Conservation (phyloP, 192 early-diverging fungal species). For the Entomortierella lignicola region DNA sequence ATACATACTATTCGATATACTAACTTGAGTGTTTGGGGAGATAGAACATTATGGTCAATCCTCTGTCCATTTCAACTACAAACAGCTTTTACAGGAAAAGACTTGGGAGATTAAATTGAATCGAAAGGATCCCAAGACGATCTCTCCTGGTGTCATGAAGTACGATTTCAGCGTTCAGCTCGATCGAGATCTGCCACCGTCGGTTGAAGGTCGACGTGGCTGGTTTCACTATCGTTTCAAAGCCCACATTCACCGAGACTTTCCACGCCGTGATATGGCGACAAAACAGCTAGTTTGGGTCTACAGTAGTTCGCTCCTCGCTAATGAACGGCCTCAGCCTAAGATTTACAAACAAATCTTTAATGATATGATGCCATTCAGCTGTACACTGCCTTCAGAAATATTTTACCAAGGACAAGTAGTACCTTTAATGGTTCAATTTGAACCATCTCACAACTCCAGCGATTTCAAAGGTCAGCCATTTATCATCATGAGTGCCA, state of each 20-base stretch:
- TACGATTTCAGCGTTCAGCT: slow-evolving; percentile 35
- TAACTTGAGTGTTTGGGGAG: too few species aligned
- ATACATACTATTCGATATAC: too few species aligned
- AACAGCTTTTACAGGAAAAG: slow-evolving; percentile 23
- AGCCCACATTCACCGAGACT: slow-evolving; percentile 28
- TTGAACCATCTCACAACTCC: slow-evolving; percentile 21
- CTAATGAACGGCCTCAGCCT: slow-evolving; percentile 9
- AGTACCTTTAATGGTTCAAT: slow-evolving; percentile 24
- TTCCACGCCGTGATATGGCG: slow-evolving; percentile 45
- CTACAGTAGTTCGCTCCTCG: slow-evolving; percentile 18
- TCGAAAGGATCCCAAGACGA: slow-evolving; percentile 25
- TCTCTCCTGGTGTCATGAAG: slow-evolving; percentile 37
- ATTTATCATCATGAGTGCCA: slow-evolving; percentile 21
- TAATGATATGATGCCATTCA: slow-evolving; percentile 28
- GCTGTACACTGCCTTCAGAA: slow-evolving; percentile 27
- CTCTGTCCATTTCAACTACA: slow-evolving; percentile 3
- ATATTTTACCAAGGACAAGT: slow-evolving; percentile 40
- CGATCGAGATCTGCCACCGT: slow-evolving; percentile 23
- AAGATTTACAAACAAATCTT: slow-evolving; percentile 30
- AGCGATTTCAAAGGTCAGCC: slow-evolving; percentile 18
- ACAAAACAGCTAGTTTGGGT: slow-evolving; percentile 40
- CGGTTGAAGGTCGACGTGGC: slow-evolving; percentile 23
- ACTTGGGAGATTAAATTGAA: slow-evolving; percentile 35
- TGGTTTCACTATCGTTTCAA: slow-evolving; percentile 52
- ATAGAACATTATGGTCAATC: slow-evolving; percentile 28